Evolutionary conservation across 202 grass and related monocot genomes (phyloP), one percentile per base, ranked within the genome.

Genomic region (Zizania palustris): DNA sequence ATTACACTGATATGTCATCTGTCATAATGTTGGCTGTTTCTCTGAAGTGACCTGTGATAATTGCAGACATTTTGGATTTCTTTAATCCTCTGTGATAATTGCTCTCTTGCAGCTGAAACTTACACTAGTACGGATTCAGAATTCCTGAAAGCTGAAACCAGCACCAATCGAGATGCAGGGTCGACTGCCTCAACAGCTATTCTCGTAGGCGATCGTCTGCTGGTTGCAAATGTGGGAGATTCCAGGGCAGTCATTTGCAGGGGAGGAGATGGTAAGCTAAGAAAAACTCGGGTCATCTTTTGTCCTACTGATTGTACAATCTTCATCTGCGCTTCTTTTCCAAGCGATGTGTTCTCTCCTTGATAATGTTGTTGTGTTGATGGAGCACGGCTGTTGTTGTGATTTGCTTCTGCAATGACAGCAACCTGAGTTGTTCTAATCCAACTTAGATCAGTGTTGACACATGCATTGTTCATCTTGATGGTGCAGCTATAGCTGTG

Each of bases 151-250:
- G 76, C 79, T 34, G 95, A 97, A 56, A 89, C 82, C 55, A 85
- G 77, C 42, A 69, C 86, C 41, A 79, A 90, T 12, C 57, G 91
- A 46, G 95, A 97, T 76, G 95, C 91, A 1, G 95, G 95, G 9
- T 97, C 95, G 3, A 97, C 95, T 44, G 95, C 95, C 65, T 97
- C 91, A 54, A 97, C 95, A 0, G 95, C 95, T 36, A 83, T 97
- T 33, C 94, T 97, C 14, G 85, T 97, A 37, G 94, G 94, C 0
- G 88, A 92, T 60, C 94, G 91, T 42, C 77, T 97, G 16, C 33
- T 97, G 5, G 91, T 94, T 83, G 95, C 95, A 10, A 97, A 97
- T 48, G 89, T 97, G 54, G 95, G 95, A 2, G 95, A 97, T 81
- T 97, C 95, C 19, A 94, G 95, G 85, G 95, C 80, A 4, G 91